Percentiles rank a stretch among this genome's conserved stretches.
These are phyloP conservation scores for Acephala macrosclerotiorum DNA, from an alignment of 2,329 filamentous ascomycete genomes.

Conservation along the genomic window DNA sequence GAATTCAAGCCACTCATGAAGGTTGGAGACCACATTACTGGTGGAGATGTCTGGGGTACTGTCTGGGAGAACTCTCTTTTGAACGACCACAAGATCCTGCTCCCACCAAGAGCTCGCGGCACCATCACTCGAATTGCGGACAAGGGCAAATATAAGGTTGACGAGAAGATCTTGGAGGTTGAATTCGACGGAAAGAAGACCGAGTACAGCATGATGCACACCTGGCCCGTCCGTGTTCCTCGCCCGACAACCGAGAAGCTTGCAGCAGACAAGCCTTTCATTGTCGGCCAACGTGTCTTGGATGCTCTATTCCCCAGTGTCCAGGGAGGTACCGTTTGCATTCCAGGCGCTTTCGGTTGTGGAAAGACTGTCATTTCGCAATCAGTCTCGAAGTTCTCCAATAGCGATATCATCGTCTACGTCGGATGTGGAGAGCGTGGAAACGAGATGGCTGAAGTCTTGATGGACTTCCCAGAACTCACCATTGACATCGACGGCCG, in stretches of 20 bases:
- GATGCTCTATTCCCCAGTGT: slow-evolving; percentile 97
- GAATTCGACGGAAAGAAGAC: slow-evolving; percentile 98
- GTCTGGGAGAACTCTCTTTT: slow-evolving; percentile 97
- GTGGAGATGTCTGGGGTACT: slow-evolving; percentile 93
- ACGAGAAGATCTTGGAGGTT: slow-evolving; percentile 91
- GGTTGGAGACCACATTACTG: slow-evolving; percentile 95
- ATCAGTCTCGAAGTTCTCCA: slow-evolving; percentile 99
- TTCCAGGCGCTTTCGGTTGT: slow-evolving; percentile 97
- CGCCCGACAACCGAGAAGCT: slow-evolving; percentile 92
- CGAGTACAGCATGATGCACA: slow-evolving; percentile 97
- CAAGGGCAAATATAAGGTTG: slow-evolving; percentile 93
- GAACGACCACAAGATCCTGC: slow-evolving; percentile 89
- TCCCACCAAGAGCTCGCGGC: slow-evolving; percentile 88
- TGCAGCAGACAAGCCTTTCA: slow-evolving; percentile 86
- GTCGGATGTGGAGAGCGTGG: slow-evolving; percentile 92
- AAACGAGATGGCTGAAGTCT: slow-evolving; percentile 99
- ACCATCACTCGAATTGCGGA: slow-evolving; percentile 90
- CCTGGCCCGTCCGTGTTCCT: slow-evolving; percentile 96
- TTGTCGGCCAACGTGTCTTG: slow-evolving; percentile 95
- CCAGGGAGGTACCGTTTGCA: slow-evolving; percentile 96
- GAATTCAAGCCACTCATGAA: slow-evolving; percentile 92
- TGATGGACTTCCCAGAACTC: slow-evolving; percentile 99
- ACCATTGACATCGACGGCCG: slow-evolving; percentile 93
- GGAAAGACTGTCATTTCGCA: slow-evolving; percentile 99
- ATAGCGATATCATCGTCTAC: slow-evolving; percentile 98